Evolutionary conservation across 2,329 filamentous ascomycete species (phyloP), one percentile per base, ranked within the genome.

Genomic region (Dothideomycetidae sp.): DNA sequence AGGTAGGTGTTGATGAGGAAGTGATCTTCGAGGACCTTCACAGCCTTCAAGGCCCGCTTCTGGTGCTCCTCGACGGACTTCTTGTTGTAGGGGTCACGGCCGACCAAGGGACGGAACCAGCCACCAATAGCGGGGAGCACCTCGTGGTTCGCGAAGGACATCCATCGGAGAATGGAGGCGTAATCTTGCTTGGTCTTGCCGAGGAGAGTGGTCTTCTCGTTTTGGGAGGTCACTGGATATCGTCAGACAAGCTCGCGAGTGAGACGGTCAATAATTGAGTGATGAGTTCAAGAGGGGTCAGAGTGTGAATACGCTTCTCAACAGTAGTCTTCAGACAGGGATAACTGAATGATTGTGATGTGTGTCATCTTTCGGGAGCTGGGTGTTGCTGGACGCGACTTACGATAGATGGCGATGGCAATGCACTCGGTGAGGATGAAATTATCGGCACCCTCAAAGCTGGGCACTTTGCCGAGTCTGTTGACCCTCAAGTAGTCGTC

Each of bases 121-220:
- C 62, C 70, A 64, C 70, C 78, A 50, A 96, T 66, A 48, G 66
- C 61, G 47, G 73, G 61, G 50, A 93, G 71, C 55, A 94, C 61
- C 71, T 98, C 88, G 43, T 66, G 61, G 77, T 96, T 98, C 75
- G 80, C 81, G 68, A 78, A 96, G 49, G 88, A 96, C 79, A 94
- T 78, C 90, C 90, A 98, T 67, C 81, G 83, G 60, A 98, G 73
- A 64, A 98, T 98, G 52, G 86, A 86, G 54, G 90, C 90, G 66
- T 96, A 85, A 77, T 98, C 90, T 73, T 98, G 88, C 81, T 98
- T 98, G 69, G 86, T 98, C 80, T 96, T 96, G 60, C 90, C 90
- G 54, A 98, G 78, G 50, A 98, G 85, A 52, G 85, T 92, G 55
- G 90, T 98, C 81, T 96, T 96, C 79, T 96, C 90, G 65, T 98